phyloP scores from a whole-genome alignment of 2,329 filamentous ascomycete genomes.

The Penicillium sp. region DNA sequence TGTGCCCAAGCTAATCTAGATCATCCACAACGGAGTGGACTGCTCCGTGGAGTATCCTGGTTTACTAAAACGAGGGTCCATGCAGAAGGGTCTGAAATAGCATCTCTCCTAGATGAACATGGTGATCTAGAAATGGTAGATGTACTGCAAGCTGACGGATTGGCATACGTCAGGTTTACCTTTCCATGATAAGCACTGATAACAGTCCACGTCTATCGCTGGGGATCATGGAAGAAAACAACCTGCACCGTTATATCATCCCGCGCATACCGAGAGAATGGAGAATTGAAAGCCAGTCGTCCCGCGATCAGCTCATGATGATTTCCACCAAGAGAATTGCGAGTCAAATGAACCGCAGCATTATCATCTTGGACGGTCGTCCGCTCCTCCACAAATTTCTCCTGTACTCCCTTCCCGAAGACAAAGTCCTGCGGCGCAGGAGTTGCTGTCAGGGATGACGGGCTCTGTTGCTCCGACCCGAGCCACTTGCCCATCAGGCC shows the following conservation, averaged over 20 bases:
- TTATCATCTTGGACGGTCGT: conserved; percentile 55
- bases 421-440: conserved; percentile 22
- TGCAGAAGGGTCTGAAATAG: not conserved
- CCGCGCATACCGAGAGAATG: conserved; percentile 39
- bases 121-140: not conserved
- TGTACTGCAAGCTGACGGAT: not conserved
- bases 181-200: not conserved
- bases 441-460: conserved; percentile 19
- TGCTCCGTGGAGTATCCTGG: not conserved
- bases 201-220: not conserved
- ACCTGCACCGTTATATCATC: conserved; percentile 57
- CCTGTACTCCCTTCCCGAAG: conserved; percentile 31
- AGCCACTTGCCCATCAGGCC: conserved; percentile 59
- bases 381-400: conserved; percentile 40
- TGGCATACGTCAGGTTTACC: not conserved
- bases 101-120: not conserved
- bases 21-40: conserved; percentile 2
- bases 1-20: not conserved
- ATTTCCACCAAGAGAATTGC: conserved; percentile 55
- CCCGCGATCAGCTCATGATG: conserved; percentile 35
- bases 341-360: conserved; percentile 52
- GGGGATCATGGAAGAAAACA: conserved; percentile 32
- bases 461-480: conserved; percentile 32
- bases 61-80: not conserved
- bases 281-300: conserved; percentile 26